Evolutionary conservation across 148 eudicot species (phyloP).

Genomic region (Limonium bicolor): DNA sequence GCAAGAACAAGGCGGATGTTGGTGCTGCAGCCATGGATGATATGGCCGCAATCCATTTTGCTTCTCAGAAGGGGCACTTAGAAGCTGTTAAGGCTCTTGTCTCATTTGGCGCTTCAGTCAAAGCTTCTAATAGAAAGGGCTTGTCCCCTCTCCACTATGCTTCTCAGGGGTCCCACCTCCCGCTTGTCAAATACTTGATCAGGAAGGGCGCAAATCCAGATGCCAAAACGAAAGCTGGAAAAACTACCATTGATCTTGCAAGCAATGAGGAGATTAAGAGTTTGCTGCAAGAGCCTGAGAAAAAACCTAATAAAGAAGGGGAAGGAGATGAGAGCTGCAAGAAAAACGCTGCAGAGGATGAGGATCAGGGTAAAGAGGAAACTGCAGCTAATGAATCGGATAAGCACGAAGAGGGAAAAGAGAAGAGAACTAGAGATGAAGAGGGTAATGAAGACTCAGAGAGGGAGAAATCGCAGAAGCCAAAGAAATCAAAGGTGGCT

Average conservation of each 20-base stretch:
- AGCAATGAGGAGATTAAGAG: constrained; percentile 57
- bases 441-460: constrained; percentile 25
- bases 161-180: constrained; percentile 72
- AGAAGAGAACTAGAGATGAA: constrained; percentile 41
- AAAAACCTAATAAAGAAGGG: constrained; percentile 12
- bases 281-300: constrained; percentile 30
- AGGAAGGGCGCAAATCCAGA: constrained; percentile 55
- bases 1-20: constrained; percentile 83
- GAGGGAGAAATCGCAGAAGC: constrained; percentile 12
- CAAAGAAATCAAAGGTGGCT: constrained; percentile 62
- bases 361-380: constrained; percentile 12
- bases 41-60: constrained; percentile 94
- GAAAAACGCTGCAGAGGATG: constrained; percentile 17
- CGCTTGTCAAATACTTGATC: constrained; percentile 66
- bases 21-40: constrained; percentile 98
- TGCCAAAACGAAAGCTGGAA: constrained; percentile 76
- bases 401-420: constrained; percentile 18
- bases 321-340: constrained; percentile 13
- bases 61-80: constrained; percentile 85
- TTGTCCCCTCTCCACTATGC: constrained; percentile 89
- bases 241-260: constrained; percentile 67
- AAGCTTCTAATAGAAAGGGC: constrained; percentile 73
- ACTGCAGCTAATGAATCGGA: constrained; percentile 12
- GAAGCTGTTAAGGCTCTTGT: constrained; percentile 62
- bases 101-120: constrained; percentile 53